Evolutionary conservation across 257 asterid species (phyloP).

Genomic region (Salvia splendens): DNA sequence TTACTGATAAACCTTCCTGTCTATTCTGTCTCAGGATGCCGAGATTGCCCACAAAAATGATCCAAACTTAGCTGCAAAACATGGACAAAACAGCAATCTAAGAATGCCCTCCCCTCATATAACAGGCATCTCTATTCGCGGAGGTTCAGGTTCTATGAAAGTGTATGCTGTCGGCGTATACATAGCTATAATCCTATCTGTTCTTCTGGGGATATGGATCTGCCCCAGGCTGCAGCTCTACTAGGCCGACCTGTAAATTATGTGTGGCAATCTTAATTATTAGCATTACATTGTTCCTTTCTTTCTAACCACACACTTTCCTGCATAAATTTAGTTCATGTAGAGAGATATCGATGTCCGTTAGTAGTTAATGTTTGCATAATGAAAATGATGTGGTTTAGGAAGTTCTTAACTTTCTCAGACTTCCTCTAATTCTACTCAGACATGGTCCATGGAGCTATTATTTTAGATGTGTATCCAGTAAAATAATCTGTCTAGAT

Average conservation of each 20-base stretch:
- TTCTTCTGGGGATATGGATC: slow-evolving; percentile 44
- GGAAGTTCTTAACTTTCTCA: background rate
- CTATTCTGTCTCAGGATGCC: slow-evolving; percentile 14
- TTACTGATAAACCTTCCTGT: slow-evolving; percentile 7
- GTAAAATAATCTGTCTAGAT: background rate
- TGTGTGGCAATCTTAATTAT: background rate
- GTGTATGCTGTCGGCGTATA: slow-evolving; percentile 35
- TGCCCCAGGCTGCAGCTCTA: slow-evolving; percentile 40
- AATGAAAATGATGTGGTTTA: slow-evolving; percentile 4
- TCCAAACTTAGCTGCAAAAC: slow-evolving; percentile 19
- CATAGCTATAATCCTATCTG: slow-evolving; percentile 38
- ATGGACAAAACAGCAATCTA: slow-evolving; percentile 23
- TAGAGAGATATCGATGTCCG: slow-evolving; percentile 22
- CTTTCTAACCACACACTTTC: slow-evolving; percentile 10
- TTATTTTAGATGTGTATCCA: background rate
- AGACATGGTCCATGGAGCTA: background rate
- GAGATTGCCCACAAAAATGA: slow-evolving; percentile 27
- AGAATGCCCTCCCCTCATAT: slow-evolving; percentile 26
- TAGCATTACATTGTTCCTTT: slow-evolving; percentile 3
- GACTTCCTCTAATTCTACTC: slow-evolving; percentile 18
- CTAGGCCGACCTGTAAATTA: slow-evolving; percentile 23
- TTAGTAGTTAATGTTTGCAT: slow-evolving; percentile 18
- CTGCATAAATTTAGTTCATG: slow-evolving; percentile 27
- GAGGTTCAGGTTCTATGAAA: slow-evolving; percentile 30
- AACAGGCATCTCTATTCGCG: slow-evolving; percentile 22